Percentiles rank a stretch among this genome's conserved stretches.
phyloP scores from a whole-genome alignment of 1,284 basidiomycete genomes.

The Trichosporon coremiiforme region DNA sequence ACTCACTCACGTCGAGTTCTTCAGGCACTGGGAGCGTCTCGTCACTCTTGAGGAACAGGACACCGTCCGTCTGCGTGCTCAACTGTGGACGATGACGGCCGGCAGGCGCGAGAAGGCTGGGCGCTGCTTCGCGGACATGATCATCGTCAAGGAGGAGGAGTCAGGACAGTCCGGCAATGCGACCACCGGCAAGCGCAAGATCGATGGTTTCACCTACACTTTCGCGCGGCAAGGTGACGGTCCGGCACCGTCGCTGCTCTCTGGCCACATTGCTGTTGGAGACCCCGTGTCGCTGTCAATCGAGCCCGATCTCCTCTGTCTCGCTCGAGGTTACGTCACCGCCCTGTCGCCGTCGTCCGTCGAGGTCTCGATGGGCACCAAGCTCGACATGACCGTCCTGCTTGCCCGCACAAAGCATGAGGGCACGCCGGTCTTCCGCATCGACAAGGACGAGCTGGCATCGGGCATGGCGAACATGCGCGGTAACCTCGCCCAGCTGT shows the following conservation, averaged over 20 bases:
- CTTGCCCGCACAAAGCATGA: constrained; percentile 55
- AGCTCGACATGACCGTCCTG: constrained; percentile 65
- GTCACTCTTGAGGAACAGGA: constrained; percentile 89
- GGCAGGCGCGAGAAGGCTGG: constrained; percentile 75
- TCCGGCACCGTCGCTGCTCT: constrained; percentile 63
- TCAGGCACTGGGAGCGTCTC: constrained; percentile 85
- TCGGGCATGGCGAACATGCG: constrained; percentile 84
- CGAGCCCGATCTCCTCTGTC: constrained; percentile 77
- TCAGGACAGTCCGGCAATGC: constrained; percentile 52
- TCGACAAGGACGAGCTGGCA: constrained; percentile 91
- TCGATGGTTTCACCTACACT: constrained; percentile 65
- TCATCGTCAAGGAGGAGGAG: constrained; percentile 60
- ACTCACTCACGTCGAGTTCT: constrained; percentile 70
- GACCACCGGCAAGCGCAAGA: constrained; percentile 46
- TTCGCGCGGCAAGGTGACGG: constrained; percentile 61
- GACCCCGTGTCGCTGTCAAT: constrained; percentile 85
- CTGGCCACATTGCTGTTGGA: constrained; percentile 73
- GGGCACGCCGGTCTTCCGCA: constrained; percentile 67
- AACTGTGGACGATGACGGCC: constrained; percentile 91
- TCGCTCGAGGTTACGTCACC: constrained; percentile 81
- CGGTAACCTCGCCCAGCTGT: constrained; percentile 85
- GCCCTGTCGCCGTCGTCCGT: constrained; percentile 68
- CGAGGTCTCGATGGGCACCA: constrained; percentile 77
- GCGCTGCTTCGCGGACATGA: constrained; percentile 75
- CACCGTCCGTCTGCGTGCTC: constrained; percentile 75